Percentiles rank a stretch among this genome's conserved stretches.
Evolutionary conservation across 2,329 filamentous ascomycete genomes (phyloP).

Genomic region (Epichloe uncinata): DNA sequence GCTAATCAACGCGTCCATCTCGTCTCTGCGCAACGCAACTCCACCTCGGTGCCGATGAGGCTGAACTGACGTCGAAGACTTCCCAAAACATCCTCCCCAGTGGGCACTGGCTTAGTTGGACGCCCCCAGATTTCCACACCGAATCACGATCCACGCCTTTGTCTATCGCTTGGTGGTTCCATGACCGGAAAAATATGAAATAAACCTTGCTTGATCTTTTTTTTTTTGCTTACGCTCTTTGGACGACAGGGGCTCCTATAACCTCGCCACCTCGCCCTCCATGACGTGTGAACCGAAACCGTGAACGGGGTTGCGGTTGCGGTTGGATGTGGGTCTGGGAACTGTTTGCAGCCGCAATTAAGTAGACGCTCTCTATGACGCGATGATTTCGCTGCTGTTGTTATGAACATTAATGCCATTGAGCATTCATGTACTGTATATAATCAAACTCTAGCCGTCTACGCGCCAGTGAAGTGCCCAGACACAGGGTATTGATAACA

Average conservation of each 20-base stretch:
- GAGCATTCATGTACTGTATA: neutral
- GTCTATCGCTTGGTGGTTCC: neutral
- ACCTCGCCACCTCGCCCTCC: too few species aligned
- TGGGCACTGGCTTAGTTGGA: neutral
- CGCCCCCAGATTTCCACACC: neutral
- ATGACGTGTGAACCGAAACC: neutral
- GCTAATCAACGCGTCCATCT: too few species aligned
- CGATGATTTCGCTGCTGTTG: neutral
- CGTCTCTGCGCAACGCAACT: neutral
- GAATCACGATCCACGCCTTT: neutral
- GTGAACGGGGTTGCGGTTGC: neutral
- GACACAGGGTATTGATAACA: neutral
- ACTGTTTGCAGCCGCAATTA: neutral
- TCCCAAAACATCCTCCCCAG: neutral
- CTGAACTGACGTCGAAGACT: slow-evolving; percentile 5
- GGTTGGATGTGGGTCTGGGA: neutral
- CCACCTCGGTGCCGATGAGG: neutral
- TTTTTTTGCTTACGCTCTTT: too few species aligned
- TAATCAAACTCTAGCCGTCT: neutral
- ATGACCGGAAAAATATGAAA: too few species aligned
- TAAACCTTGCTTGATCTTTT: too few species aligned
- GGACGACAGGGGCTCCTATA: too few species aligned
- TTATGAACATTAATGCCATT: neutral
- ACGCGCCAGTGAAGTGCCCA: neutral
- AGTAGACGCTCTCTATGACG: slow-evolving; percentile 4